Conservation (phyloP, 1,284 basidiomycete species). For the Ganoderma sp. region DNA sequence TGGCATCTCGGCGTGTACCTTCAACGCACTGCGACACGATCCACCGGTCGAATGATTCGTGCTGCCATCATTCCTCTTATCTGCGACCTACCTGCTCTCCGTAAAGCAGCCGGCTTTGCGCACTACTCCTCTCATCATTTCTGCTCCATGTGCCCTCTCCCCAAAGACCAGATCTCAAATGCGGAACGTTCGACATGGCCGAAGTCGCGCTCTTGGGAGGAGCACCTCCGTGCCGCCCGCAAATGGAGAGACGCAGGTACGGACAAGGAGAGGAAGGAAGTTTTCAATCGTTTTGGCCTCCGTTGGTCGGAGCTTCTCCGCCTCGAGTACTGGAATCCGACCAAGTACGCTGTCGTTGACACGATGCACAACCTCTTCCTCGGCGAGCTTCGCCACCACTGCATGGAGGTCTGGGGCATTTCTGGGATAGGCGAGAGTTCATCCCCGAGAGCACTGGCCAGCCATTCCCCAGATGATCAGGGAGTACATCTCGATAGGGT, state of each 20-base stretch:
- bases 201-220: not conserved
- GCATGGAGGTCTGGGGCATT: constrained; percentile 14
- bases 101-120: constrained; percentile 24
- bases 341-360: constrained; percentile 27
- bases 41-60: too few species aligned
- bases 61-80: too few species aligned
- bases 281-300: constrained; percentile 40
- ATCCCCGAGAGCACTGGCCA: too few species aligned
- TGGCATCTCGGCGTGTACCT: too few species aligned
- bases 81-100: too few species aligned
- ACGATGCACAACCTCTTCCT: constrained; percentile 15
- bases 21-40: too few species aligned
- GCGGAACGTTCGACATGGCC: constrained; percentile 23
- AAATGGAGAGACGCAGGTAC: constrained; percentile 39
- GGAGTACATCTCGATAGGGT: not conserved
- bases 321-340: constrained; percentile 47
- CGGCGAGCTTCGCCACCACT: constrained; percentile 15
- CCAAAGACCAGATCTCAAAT: constrained; percentile 5
- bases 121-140: constrained; percentile 19
- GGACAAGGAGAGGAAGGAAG: constrained; percentile 23
- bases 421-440: not conserved
- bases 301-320: constrained; percentile 44
- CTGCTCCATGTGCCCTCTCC: constrained; percentile 28
- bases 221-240: constrained; percentile 29
- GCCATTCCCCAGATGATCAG: not conserved